Percentiles rank a stretch among this genome's conserved stretches.
Evolutionary conservation across 768 basidiomycete genomes (phyloP).

Genomic region (Agrocybe chaxingu): DNA sequence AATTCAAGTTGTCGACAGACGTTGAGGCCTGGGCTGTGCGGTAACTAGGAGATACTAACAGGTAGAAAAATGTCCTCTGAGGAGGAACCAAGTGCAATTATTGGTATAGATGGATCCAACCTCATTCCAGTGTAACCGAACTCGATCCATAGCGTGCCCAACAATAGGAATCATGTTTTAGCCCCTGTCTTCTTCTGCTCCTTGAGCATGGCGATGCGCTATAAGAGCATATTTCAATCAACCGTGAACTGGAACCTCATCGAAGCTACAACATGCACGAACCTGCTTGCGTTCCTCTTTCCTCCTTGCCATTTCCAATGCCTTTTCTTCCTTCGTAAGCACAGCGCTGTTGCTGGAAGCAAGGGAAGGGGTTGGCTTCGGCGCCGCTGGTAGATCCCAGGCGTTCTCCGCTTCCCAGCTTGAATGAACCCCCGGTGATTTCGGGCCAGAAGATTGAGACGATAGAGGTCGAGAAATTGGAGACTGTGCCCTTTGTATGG

Average conservation of each 20-base stretch:
- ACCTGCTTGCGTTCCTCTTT: slow-evolving; percentile 93
- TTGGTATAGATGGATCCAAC: background rate
- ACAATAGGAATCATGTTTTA: slow-evolving; percentile 18
- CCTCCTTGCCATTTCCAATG: slow-evolving; percentile 85
- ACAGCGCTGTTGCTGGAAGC: slow-evolving; percentile 32
- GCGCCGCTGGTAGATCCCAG: slow-evolving; percentile 17
- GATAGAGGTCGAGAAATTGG: slow-evolving; percentile 12
- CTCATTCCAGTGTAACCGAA: background rate
- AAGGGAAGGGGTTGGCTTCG: background rate
- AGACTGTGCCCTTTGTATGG: slow-evolving; percentile 12
- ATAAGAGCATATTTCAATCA: background rate
- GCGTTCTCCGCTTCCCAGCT: slow-evolving; percentile 22
- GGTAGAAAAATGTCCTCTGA: too few relatives aligned
- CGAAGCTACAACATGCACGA: slow-evolving; percentile 15
- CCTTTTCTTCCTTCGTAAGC: slow-evolving; percentile 88
- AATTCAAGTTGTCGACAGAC: too few relatives aligned
- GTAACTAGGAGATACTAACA: too few relatives aligned
- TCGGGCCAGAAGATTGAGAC: slow-evolving; percentile 19
- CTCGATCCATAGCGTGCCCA: too few relatives aligned
- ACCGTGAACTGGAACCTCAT: background rate
- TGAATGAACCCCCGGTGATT: slow-evolving; percentile 15
- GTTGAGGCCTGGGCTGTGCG: too few relatives aligned
- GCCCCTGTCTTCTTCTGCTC: slow-evolving; percentile 68
- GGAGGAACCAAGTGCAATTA: too few relatives aligned
- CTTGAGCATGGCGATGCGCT: slow-evolving; percentile 79